A percentile compares a stretch with the other conserved stretches of the same genome.
phyloP scores from a whole-genome alignment of 192 early-diverging fungal genomes.

The Coemansia sp. region DNA sequence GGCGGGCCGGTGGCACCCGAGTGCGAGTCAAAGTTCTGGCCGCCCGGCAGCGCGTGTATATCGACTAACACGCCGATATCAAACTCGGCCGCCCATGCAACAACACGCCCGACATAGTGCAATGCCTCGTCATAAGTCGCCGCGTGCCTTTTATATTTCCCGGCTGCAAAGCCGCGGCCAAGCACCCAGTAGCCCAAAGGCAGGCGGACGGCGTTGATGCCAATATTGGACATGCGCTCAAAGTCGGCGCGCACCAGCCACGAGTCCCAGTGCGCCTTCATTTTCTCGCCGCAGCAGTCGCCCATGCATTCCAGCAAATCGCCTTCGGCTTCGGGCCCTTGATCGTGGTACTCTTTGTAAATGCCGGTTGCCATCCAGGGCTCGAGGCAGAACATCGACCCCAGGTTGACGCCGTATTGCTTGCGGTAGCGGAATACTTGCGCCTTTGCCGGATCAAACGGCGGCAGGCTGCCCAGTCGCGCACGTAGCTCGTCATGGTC shows the following conservation, averaged over 20 bases:
- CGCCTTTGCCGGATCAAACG: conserved; percentile 2
- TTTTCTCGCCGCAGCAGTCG: neutral
- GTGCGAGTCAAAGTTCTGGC: conserved; percentile 13
- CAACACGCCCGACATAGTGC: neutral
- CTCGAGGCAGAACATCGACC: conserved; percentile 15
- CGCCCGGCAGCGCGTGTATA: conserved; percentile 9
- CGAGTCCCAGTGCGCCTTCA: conserved; percentile 12
- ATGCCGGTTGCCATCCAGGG: conserved; percentile 9
- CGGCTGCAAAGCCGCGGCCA: neutral
- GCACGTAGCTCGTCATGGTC: neutral
- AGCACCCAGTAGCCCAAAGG: conserved; percentile 14
- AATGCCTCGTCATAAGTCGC: neutral
- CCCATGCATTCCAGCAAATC: conserved; percentile 16
- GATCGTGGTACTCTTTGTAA: conserved; percentile 2
- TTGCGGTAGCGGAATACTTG: conserved; percentile 12
- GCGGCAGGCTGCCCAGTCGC: conserved; percentile 2
- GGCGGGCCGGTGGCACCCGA: conserved; percentile 5
- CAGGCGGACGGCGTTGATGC: conserved; percentile 11
- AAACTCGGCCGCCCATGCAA: conserved; percentile 10
- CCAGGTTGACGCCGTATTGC: conserved; percentile 10
- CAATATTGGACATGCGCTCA: conserved; percentile 9
- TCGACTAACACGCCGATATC: conserved; percentile 11
- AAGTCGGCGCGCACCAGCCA: conserved; percentile 14
- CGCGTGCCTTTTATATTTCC: neutral
- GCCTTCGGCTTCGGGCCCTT: conserved; percentile 8